phyloP scores from a whole-genome alignment of 1,284 basidiomycete species.

The Pascua guehoae region DNA sequence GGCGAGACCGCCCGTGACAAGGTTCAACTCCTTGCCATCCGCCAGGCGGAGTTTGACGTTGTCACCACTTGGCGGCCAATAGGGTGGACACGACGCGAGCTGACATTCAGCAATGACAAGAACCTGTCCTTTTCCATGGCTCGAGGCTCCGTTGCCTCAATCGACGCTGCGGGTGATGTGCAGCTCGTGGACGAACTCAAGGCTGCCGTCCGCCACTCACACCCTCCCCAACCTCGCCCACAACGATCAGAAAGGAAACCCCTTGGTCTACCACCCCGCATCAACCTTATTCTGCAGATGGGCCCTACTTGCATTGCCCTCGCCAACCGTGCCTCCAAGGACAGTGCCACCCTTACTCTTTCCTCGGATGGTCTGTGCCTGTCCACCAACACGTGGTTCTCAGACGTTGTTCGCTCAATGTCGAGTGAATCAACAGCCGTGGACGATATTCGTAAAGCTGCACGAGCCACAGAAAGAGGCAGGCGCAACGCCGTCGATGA shows the following conservation, averaged over 20 bases:
- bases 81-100: conserved; percentile 34
- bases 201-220: neutral
- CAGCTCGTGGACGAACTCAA: conserved; percentile 34
- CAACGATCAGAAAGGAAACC: neutral
- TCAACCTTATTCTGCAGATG: conserved; percentile 34
- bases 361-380: conserved; percentile 32
- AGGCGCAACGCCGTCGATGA: no score
- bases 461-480: no score
- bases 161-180: conserved; percentile 37
- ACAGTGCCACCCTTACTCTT: conserved; percentile 32
- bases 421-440: no score
- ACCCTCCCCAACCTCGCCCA: neutral
- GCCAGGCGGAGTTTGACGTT: conserved; percentile 33
- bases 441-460: no score
- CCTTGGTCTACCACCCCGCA: conserved; percentile 19
- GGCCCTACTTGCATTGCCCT: conserved; percentile 31
- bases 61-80: conserved; percentile 40
- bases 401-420: no score
- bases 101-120: conserved; percentile 39
- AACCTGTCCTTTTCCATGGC: conserved; percentile 37
- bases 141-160: conserved; percentile 25
- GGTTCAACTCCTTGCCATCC: conserved; percentile 32
- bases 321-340: conserved; percentile 29
- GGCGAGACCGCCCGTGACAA: conserved; percentile 27
- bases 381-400: neutral